Conservation (phyloP, 495 filamentous ascomycete genomes). For the Gamarada debralockiae region DNA sequence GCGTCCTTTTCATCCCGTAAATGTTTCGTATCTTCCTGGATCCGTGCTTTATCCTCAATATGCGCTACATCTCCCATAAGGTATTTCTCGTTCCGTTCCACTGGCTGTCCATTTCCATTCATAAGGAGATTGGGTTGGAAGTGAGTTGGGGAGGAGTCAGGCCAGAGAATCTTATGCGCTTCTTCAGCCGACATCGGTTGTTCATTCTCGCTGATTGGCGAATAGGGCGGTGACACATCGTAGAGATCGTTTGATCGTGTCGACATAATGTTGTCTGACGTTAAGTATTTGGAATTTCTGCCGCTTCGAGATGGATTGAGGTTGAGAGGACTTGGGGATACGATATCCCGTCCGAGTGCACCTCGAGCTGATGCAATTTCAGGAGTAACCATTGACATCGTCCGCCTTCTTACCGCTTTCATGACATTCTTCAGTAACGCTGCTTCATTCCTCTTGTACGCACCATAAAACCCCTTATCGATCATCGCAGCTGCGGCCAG, state of each 20-base stretch:
- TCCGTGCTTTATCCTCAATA: constrained; percentile 19
- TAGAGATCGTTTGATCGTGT: constrained; percentile 11
- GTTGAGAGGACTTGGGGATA: background rate
- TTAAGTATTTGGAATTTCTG: constrained; percentile 11
- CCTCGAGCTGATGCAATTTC: background rate
- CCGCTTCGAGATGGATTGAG: background rate
- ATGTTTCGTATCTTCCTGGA: constrained; percentile 18
- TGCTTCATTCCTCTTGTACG: constrained; percentile 28
- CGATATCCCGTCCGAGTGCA: background rate
- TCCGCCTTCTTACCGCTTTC: constrained; percentile 16
- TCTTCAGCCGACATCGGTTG: constrained; percentile 17
- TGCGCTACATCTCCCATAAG: constrained; percentile 9
- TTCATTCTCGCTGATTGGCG: constrained; percentile 2
- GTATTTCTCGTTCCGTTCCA: constrained; percentile 17
- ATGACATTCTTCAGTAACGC: constrained; percentile 21
- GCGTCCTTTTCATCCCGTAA: constrained; percentile 21
- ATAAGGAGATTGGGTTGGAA: too few species aligned
- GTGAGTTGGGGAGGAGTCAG: background rate
- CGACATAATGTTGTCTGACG: background rate
- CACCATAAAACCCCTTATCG: constrained; percentile 27
- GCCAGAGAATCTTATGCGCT: constrained; percentile 18
- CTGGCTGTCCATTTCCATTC: background rate
- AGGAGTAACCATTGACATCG: constrained; percentile 6
- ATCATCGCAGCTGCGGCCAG: constrained; percentile 28
- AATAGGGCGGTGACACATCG: constrained; percentile 9